Percentiles rank a stretch among this genome's conserved stretches.
phyloP scores from a whole-genome alignment of 495 filamentous ascomycete species.

The Aspergillus campestris region DNA sequence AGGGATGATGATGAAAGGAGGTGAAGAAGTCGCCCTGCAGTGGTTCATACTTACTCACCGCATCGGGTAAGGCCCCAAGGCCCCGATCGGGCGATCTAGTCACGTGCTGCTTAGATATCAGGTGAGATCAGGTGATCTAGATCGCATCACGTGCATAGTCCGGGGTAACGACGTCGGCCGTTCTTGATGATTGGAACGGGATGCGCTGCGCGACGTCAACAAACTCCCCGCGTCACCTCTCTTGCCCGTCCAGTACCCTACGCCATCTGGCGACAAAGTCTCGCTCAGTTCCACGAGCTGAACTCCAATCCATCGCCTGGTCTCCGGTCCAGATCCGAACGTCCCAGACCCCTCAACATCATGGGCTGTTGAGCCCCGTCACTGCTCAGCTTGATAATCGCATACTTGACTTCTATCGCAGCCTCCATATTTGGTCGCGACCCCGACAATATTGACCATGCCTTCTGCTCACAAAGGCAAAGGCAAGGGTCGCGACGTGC shows the following conservation, averaged over 20 bases:
- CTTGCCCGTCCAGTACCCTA: background rate
- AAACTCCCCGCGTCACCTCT: no score
- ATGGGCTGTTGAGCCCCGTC: slow-evolving; percentile 10
- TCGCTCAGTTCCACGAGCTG: background rate
- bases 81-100: no score
- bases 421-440: no score
- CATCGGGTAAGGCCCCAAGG: no score
- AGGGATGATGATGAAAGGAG: no score
- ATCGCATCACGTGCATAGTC: background rate
- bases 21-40: no score
- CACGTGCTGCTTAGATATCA: background rate
- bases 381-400: background rate
- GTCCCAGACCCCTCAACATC: background rate
- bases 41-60: no score
- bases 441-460: slow-evolving; percentile 20
- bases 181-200: background rate
- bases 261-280: background rate
- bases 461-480: slow-evolving; percentile 58
- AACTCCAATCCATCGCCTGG: no score
- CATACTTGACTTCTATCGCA: no score
- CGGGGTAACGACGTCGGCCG: background rate
- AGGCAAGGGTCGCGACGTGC: slow-evolving; percentile 59
- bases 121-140: background rate
- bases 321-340: no score
- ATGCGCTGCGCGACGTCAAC: background rate